Evolutionary conservation across 2,329 filamentous ascomycete species (phyloP).

Genomic region (Lecanoromycetidae sp.): DNA sequence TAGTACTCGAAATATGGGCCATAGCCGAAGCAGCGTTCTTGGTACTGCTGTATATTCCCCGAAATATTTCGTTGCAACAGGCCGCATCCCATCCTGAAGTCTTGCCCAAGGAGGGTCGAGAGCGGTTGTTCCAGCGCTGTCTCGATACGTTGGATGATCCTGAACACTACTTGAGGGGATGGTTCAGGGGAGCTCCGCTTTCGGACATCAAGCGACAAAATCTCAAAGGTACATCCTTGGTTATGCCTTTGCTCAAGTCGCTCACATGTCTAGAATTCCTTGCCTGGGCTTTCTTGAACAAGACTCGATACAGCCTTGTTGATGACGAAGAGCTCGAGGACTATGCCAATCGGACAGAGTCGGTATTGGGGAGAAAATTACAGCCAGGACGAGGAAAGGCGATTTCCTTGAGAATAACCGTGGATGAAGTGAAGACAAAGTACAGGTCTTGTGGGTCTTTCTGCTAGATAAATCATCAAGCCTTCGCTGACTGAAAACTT

Average conservation of each 20-base stretch:
- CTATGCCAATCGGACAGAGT: constrained; percentile 44
- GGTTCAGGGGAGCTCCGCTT: constrained; percentile 52
- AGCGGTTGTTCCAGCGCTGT: constrained; percentile 45
- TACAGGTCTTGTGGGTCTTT: constrained; percentile 38
- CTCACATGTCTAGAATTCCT: constrained; percentile 40
- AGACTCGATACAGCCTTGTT: constrained; percentile 31
- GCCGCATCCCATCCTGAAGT: constrained; percentile 39
- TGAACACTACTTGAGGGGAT: constrained; percentile 47
- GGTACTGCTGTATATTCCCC: constrained; percentile 41
- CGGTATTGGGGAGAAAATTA: constrained; percentile 40
- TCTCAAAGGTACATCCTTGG: constrained; percentile 30
- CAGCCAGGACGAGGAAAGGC: constrained; percentile 44
- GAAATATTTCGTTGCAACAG: constrained; percentile 39
- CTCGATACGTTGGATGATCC: constrained; percentile 43
- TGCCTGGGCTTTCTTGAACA: constrained; percentile 55
- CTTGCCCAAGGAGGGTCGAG: constrained; percentile 37
- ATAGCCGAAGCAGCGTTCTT: constrained; percentile 44
- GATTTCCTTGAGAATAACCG: constrained; percentile 48
- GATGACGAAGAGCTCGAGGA: constrained; percentile 44
- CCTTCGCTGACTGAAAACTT: not conserved
- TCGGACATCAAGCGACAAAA: constrained; percentile 55
- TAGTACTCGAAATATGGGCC: constrained; percentile 33
- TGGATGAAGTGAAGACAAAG: constrained; percentile 50
- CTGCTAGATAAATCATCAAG: not conserved
- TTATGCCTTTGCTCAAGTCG: not conserved